Conservation (phyloP, 1,284 basidiomycete genomes). For the Cystobasidium pallidum region DNA sequence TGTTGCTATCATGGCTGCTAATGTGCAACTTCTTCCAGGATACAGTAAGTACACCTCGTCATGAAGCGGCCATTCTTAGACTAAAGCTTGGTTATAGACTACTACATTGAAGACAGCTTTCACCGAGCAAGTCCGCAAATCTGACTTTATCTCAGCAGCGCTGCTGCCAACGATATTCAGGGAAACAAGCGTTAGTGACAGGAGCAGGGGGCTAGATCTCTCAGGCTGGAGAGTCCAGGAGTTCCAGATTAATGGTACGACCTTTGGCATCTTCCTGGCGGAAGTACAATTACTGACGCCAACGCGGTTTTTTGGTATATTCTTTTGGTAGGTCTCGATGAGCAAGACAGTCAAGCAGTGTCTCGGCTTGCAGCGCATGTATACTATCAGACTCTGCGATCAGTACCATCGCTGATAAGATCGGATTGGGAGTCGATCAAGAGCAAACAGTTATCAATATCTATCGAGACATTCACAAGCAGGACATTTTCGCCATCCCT, state of each 20-base stretch:
- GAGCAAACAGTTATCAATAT: conserved; percentile 79
- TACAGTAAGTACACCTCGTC: conserved; percentile 64
- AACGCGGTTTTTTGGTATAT: neutral
- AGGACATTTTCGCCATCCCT: conserved; percentile 89
- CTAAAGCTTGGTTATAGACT: conserved; percentile 61
- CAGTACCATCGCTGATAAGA: conserved; percentile 79
- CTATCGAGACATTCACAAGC: conserved; percentile 77
- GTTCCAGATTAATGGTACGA: conserved; percentile 77
- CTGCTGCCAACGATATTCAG: conserved; percentile 78
- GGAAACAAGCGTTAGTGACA: conserved; percentile 67
- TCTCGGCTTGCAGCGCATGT: conserved; percentile 80
- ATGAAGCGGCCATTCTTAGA: conserved; percentile 39
- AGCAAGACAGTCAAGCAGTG: conserved; percentile 65
- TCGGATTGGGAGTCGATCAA: conserved; percentile 84
- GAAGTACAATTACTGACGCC: too few species aligned
- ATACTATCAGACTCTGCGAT: conserved; percentile 80
- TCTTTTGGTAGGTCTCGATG: conserved; percentile 57
- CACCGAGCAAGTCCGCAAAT: conserved; percentile 77
- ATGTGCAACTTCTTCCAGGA: conserved; percentile 82
- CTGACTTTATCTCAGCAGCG: conserved; percentile 66
- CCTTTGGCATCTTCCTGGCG: too few species aligned
- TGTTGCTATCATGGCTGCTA: conserved; percentile 85
- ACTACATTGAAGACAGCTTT: conserved; percentile 78
- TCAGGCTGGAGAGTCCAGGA: conserved; percentile 83
- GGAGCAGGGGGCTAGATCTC: conserved; percentile 70